Percentiles rank a stretch among this genome's conserved stretches.
Conservation (phyloP, 2,329 filamentous ascomycete species). For the Scedosporium boydii region DNA sequence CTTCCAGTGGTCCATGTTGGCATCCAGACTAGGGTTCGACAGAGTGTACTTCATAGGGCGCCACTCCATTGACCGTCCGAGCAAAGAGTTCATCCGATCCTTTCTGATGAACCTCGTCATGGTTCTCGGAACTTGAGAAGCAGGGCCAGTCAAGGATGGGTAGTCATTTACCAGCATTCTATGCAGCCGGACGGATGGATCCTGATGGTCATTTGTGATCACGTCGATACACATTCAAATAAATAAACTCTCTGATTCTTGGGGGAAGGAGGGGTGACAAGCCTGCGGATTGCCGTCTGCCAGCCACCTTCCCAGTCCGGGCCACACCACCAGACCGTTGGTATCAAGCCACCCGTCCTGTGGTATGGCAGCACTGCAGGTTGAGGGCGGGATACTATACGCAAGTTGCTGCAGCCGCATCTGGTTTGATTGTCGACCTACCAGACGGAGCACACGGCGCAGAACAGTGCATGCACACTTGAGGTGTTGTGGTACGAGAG, state of each 20-base stretch:
- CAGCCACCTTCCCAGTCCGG: background rate
- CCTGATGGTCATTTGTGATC: no score
- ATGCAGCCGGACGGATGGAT: no score
- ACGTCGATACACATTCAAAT: background rate
- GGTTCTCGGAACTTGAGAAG: background rate
- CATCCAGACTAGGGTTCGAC: no score
- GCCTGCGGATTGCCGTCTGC: no score
- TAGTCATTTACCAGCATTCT: no score
- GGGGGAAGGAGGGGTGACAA: no score
- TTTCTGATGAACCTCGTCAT: background rate
- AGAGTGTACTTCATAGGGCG: background rate
- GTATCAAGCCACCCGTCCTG: background rate
- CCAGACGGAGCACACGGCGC: background rate
- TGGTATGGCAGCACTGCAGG: conserved; percentile 1
- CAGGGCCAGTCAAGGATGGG: no score
- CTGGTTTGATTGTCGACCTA: background rate
- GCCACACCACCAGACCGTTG: background rate
- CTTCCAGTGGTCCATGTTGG: no score
- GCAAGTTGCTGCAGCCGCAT: background rate
- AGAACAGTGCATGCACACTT: background rate
- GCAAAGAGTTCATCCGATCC: background rate
- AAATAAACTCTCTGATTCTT: no score
- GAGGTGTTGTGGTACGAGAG: background rate
- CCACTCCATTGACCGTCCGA: background rate
- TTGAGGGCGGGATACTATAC: background rate